Evolutionary conservation across 1,284 basidiomycete genomes (phyloP).

Genomic region (Takashimella tepidaria): DNA sequence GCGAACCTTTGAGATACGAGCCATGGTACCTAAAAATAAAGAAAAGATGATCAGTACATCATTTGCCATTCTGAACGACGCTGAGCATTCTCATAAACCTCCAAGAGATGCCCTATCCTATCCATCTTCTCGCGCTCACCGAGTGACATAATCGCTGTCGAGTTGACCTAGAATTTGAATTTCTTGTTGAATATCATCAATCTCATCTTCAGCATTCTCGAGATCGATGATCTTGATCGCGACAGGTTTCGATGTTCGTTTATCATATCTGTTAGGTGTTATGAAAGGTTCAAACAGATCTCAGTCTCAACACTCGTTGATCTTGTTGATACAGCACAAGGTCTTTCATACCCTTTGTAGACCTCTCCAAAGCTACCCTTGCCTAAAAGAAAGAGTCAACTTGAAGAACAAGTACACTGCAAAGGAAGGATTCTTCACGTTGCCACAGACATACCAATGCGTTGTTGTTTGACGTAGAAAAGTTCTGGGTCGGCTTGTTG

Average conservation of each 20-base stretch:
- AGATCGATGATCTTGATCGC: conserved; percentile 99
- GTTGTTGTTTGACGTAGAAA: conserved; percentile 91
- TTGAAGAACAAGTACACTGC: conserved; percentile 8
- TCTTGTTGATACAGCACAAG: too few species aligned
- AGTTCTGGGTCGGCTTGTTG: conserved; percentile 72
- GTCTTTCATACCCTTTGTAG: conserved; percentile 90
- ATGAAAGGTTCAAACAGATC: too few species aligned
- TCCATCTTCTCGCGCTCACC: too few species aligned
- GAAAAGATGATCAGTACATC: neutral
- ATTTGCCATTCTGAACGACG: too few species aligned
- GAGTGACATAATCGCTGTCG: conserved; percentile 92
- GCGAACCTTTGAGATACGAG: conserved; percentile 87
- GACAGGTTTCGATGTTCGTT: conserved; percentile 84
- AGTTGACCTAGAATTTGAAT: conserved; percentile 98
- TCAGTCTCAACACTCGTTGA: too few species aligned
- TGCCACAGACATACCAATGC: conserved; percentile 67
- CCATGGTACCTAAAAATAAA: conserved; percentile 71
- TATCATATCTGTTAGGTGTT: conserved; percentile 65
- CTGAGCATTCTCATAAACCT: too few species aligned
- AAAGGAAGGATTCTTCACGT: neutral
- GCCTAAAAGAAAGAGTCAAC: conserved; percentile 55
- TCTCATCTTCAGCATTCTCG: conserved; percentile 97
- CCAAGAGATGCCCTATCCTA: too few species aligned
- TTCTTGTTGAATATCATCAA: conserved; percentile 98
- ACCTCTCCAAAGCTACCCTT: conserved; percentile 97